Base-by-base conservation (phyloP, 2,329 filamentous ascomycete species). In the Hypoxylon sp. region DNA sequence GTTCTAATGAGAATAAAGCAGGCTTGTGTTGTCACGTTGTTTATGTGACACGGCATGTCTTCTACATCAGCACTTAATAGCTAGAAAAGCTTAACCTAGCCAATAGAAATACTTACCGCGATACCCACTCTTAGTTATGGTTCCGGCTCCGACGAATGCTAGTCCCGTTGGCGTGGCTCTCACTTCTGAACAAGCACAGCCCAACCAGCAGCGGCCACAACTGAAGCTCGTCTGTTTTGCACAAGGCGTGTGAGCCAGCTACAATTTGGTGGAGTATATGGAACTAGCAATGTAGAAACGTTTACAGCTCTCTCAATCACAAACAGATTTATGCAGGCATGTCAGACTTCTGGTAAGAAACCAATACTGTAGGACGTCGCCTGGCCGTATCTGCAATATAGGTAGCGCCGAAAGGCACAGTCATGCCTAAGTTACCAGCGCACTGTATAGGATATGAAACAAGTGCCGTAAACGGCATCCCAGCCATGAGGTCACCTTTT, bases 101-200 rank as follows among this genome's bases (percentile, higher is more conserved):
- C 60, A 66, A 68, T 68, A 22, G 52, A 55, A 66, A 45, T 46
- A 55, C 46, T 46, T 55, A 33, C 63, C 63, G 59, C 66, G 63
- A 64, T 68, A 68, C 28, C 63, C 66, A 61, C 58, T 40, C 14
- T 38, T 30, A 40, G 50, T 55, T 52, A 54, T 57, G 36, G 51
- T 32, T 55, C 28, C 44, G 30, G 38, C 20, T 48, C 18, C 32
- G 48, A 61, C 50, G 36, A 65, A 30, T 36, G 20, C 30, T 20
- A 45, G n/a, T 63, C 32, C 33, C 30, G 54, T 53, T 62, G 33
- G 28, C 32, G 30, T 61, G 42, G 46, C 38, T 32, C 26, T 44
- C 40, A 42, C 51, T 26, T 50, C 22, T 36, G 32, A 24, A 45
- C 52, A 53, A 57, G 55, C 46, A n/a, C 32, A 28, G 36, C 26